Base-by-base conservation (phyloP, 2,329 filamentous ascomycete species). In the Xylariomycetidae sp. region DNA sequence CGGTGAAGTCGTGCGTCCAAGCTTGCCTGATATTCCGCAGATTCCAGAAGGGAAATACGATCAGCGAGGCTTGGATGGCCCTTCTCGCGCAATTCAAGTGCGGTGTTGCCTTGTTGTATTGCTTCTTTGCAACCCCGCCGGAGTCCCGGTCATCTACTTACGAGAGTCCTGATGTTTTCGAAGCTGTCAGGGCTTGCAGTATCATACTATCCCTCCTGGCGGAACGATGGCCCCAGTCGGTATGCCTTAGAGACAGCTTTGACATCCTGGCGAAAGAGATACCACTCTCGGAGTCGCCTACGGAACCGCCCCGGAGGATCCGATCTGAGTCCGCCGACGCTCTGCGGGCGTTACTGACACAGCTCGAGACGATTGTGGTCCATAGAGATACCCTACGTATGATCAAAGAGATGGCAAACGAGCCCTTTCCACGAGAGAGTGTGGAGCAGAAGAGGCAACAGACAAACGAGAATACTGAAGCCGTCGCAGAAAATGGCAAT, bases 11-110 rank as follows among this genome's bases (percentile, higher is more conserved):
- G 1, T 49, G 51, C 30, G 43, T 44, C 30, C 51, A 54, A 19
- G 51, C 50, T 4, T 48, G 47, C 14, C 36, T 56, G 13, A 46
- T 53, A 7, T 56, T 55, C 29, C 47, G 51, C 14, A 45, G 43
- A n/a, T 52, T 48, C 26, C 52, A 55, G 19, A 52, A 48, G 43
- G 49, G 47, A 19, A 42, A 40, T 10, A 39, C 48, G 15, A 48
- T 54, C 26, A 43, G 46, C 4, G 43, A 49, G 31, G 39, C 46
- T 5, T 54, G 54, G 53, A 38, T 54, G 20, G 34, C 13, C 5
- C 23, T 31, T 12, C 5, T 36, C 5, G 23, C 34, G 12, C 34
- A 36, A 19, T 36, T 36, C 24, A 31, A 36, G 18, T 32, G 28
- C 24, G 34, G 34, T 15, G 34, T 36, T 15, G 29, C 34, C 13